Percentiles rank a stretch among this genome's conserved stretches.
phyloP scores from a whole-genome alignment of 164 flowering plant species.

The Nymphaea colorata region DNA sequence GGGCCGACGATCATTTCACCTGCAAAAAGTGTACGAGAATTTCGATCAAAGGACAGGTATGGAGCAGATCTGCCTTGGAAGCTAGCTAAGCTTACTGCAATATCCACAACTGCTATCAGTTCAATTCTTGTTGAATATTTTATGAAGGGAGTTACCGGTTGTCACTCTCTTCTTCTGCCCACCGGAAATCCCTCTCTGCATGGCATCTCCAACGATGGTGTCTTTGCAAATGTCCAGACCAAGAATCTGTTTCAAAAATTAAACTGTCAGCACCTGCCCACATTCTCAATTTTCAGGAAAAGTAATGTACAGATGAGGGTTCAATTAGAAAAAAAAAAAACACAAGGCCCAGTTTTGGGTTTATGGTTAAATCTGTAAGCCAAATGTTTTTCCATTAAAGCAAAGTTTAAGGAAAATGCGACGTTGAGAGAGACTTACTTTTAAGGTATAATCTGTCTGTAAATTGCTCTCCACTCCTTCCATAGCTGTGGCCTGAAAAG shows the following conservation, averaged over 20 bases:
- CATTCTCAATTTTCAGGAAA: no score
- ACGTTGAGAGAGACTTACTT: conserved; percentile 26
- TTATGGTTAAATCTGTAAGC: no score
- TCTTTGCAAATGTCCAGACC: conserved; percentile 64
- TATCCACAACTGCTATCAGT: no score
- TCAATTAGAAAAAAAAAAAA: no score
- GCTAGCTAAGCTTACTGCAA: no score
- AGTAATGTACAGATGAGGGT: no score
- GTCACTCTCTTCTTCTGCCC: conserved; percentile 93
- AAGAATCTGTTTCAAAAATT: conserved; percentile 1
- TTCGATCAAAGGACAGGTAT: no score
- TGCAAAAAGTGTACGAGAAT: conserved; percentile 2
- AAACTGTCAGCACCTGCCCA: neutral
- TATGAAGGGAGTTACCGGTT: conserved; percentile 39
- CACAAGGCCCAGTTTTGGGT: no score
- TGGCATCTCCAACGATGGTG: conserved; percentile 85
- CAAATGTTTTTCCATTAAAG: no score
- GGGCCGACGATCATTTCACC: conserved; percentile 99
- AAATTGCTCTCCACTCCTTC: conserved; percentile 81
- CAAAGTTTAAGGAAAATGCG: no score
- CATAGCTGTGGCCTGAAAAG: conserved; percentile 68
- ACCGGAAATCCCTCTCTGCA: conserved; percentile 89
- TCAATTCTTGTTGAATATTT: no score
- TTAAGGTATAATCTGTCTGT: conserved; percentile 84
- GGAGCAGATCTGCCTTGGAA: neutral